Base-by-base conservation (phyloP, 2,329 filamentous ascomycete genomes). In the Rhynchosporium secalis region DNA sequence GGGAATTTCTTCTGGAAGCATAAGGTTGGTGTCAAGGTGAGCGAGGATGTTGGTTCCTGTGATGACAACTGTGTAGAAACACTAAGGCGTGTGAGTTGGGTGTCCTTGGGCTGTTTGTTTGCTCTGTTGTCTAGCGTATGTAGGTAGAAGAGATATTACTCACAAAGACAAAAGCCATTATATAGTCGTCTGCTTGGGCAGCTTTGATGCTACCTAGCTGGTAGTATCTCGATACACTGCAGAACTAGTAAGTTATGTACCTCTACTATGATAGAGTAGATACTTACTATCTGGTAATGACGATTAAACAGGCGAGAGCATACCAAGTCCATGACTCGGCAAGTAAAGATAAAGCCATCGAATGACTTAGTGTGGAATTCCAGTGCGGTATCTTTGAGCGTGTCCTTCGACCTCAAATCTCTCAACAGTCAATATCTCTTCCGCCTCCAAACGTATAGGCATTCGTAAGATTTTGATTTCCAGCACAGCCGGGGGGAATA, bases 11-110 rank as follows among this genome's bases (percentile, higher is more conserved):
- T 78, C 73, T 0, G 80, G 78, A 20, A 81, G 76, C 73, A 87
- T 84, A 20, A 87, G 76, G 68, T 88, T 88, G 47, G 81, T 86
- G 13, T 79, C 81, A n/a, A 82, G 83, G 40, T 78, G 75, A 2
- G 78, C 76, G 26, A 84, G 76, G 54, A 86, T 79, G 64, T 86
- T 86, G 69, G 87, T 78, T 7, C 76, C 73, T 29, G 81, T 75
- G 61, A 85, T 80, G 12, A 88, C 73, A 15, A 82, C 71, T 0
- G 84, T 86, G 67, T 86, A 83, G 69, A 77, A 77, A 0, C 71
- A 48, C 78, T 80, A 43, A 4, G 65, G 57, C 33, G 10, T 56
- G 63, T 43, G 62, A 56, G 20, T 46, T 26, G 9, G 28, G 2
- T 12, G 3, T 46, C n/a, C 13, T 33, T 3, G 13, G 5, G 6